phyloP scores from a whole-genome alignment of 768 basidiomycete species.

The Lactarius sp. region DNA sequence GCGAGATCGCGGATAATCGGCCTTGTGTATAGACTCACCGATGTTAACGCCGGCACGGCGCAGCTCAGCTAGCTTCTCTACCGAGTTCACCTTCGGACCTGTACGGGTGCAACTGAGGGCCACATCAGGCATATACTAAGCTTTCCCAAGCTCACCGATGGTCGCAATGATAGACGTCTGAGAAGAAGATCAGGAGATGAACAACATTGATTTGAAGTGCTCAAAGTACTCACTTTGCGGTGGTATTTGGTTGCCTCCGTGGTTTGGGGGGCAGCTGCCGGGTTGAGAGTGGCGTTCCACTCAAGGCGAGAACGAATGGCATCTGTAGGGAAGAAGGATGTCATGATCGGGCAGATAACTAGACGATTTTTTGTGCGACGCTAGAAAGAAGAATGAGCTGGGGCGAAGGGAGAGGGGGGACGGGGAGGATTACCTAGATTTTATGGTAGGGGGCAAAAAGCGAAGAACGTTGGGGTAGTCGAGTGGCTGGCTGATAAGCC shows the following conservation, averaged over 20 bases:
- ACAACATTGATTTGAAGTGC: slow-evolving; percentile 1
- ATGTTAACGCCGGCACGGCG: slow-evolving; percentile 94
- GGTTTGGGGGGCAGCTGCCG: slow-evolving; percentile 62
- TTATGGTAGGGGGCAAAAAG: slow-evolving; percentile 1
- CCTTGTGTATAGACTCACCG: slow-evolving; percentile 51
- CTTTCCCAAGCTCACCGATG: slow-evolving; percentile 58
- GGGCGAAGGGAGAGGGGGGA: not conserved
- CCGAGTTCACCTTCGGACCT: slow-evolving; percentile 93
- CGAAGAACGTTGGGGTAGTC: slow-evolving; percentile 14
- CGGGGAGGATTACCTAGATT: not conserved
- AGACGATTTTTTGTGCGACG: not conserved
- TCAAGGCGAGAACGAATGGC: slow-evolving; percentile 74
- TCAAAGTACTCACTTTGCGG: slow-evolving; percentile 66
- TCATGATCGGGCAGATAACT: slow-evolving; percentile 8
- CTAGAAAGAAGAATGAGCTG: not conserved
- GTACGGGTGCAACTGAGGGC: slow-evolving; percentile 19
- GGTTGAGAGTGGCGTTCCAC: slow-evolving; percentile 84
- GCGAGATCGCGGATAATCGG: not conserved
- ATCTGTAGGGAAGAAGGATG: slow-evolving; percentile 25
- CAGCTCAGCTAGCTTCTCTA: slow-evolving; percentile 82
- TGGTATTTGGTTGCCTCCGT: slow-evolving; percentile 78
- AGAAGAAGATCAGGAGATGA: slow-evolving; percentile 3
- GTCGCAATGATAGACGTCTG: slow-evolving; percentile 98
- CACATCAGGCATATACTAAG: not conserved
- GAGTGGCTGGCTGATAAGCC: not conserved